These are phyloP conservation scores for Avena insularis DNA, from an alignment of 176 grass and related monocot genomes.

Conservation along the genomic window DNA sequence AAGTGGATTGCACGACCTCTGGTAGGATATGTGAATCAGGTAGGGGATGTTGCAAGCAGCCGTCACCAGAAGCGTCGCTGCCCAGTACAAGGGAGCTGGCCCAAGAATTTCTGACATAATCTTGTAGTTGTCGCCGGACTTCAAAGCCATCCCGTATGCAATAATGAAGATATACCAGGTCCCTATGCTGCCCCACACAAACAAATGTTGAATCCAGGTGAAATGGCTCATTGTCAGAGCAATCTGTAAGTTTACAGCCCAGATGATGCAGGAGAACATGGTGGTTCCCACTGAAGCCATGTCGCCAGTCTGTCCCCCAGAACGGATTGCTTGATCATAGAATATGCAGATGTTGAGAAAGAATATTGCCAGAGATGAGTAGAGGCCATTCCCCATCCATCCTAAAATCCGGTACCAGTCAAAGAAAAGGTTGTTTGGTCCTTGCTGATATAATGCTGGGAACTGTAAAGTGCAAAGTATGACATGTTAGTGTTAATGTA, in stretches of 20 bases:
- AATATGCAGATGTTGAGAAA: constrained; percentile 93
- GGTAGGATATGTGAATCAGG: constrained; percentile 89
- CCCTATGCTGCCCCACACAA: constrained; percentile 91
- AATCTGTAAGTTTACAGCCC: constrained; percentile 97
- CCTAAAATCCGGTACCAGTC: constrained; percentile 96
- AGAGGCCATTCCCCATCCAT: constrained; percentile 99
- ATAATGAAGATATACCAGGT: constrained; percentile 97
- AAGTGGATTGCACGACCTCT: constrained; percentile 80
- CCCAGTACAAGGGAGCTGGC: constrained; percentile 86
- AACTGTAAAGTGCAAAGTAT: constrained; percentile 66
- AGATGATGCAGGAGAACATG: constrained; percentile 99
- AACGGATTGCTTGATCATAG: constrained; percentile 71
- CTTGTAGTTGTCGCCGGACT: constrained; percentile 66
- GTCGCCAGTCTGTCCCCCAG: constrained; percentile 81
- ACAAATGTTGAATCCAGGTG: constrained; percentile 97
- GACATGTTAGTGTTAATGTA: constrained; percentile 35
- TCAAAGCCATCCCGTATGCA: constrained; percentile 67
- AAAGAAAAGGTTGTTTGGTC: constrained; percentile 95
- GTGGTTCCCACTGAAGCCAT: constrained; percentile 91
- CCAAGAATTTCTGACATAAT: constrained; percentile 82
- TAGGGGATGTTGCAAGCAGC: constrained; percentile 89
- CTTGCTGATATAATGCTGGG: constrained; percentile 98
- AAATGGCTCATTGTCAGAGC: constrained; percentile 98
- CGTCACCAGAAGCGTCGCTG: constrained; percentile 70
- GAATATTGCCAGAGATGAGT: constrained; percentile 87